Conservation (phyloP, 1,284 basidiomycete genomes). For the Fistulinella staudtii region DNA sequence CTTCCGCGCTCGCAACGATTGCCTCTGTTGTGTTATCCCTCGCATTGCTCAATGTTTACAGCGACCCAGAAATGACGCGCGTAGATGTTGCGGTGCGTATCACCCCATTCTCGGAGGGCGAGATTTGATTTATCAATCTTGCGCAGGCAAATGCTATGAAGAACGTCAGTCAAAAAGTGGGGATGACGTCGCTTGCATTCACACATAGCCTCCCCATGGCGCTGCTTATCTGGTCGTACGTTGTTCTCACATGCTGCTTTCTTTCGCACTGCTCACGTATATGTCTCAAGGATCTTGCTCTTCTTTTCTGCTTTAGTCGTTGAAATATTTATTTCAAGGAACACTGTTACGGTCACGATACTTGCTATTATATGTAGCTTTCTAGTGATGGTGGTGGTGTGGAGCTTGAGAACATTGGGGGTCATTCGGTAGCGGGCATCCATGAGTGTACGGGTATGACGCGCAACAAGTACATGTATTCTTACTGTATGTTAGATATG, state of each 20-base stretch:
- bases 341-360: not conserved
- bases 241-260: not conserved
- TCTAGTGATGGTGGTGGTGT: not conserved
- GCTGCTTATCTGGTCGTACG: not conserved
- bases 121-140: not conserved
- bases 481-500: too few species aligned
- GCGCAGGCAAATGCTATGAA: not conserved
- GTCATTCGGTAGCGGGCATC: not conserved
- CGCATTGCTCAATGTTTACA: slow-evolving; percentile 17
- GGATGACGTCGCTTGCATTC: slow-evolving; percentile 4
- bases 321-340: not conserved
- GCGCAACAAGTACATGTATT: too few species aligned
- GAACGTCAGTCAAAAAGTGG: not conserved
- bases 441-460: not conserved
- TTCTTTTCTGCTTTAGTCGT: not conserved
- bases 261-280: not conserved
- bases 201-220: slow-evolving; percentile 7
- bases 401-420: not conserved
- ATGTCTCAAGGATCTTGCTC: not conserved
- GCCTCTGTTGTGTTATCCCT: slow-evolving; percentile 20
- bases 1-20: slow-evolving; percentile 8
- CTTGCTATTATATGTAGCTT: not conserved
- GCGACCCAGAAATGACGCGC: slow-evolving; percentile 7
- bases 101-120: not conserved
- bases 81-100: slow-evolving; percentile 12